Base-by-base conservation (phyloP, 352 stramenopile species). In the Phytophthora constricta region DNA sequence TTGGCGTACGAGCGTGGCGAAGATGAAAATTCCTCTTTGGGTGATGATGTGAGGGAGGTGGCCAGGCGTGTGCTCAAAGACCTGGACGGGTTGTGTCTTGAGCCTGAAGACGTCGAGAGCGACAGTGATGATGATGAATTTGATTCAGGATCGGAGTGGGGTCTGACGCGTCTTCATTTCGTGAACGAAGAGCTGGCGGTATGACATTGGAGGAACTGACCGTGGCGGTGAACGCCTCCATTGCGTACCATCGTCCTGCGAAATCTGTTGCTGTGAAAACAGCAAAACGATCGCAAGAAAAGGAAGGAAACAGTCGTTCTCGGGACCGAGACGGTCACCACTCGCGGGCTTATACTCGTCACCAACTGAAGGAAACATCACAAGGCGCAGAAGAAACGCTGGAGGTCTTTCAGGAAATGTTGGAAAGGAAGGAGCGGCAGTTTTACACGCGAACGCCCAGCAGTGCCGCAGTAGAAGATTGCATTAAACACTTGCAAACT, bases 151-250 rank as follows among this genome's bases (percentile, higher is more conserved):
- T 76, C 62, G 5, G 68, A 67, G n/a, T 43, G 22, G 39, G 52
- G 22, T 5, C 42, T 1, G 50, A 58, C 4, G 47, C 5, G 10
- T 68, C 57, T 0, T 66, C 34, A 20, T 25, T 27, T 33, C 11
- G 28, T 39, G 53, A 31, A 52, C 27, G 48, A 45, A 43, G 26
- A 27, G 50, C 52, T 43, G 48, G 49, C 25, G 65, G 63, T 9
- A 74, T 85, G 42, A 80, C 62, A 16, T 59, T 89, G 3, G 72
- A 88, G 27, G 82, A 91, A 64, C 69, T 89, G 39, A 70, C 65
- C 2, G 51, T 91, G 23, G 81, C 79, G 22, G 48, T 91, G 28
- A 82, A 89, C 26, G 80, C 78, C 33, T 79, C 82, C 11, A 91
- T 91, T 28, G 68, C 81, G 11, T 80, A 80, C 7, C 74, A 88